phyloP scores from a whole-genome alignment of 2,329 filamentous ascomycete species.

The Elsinoe ampelina region DNA sequence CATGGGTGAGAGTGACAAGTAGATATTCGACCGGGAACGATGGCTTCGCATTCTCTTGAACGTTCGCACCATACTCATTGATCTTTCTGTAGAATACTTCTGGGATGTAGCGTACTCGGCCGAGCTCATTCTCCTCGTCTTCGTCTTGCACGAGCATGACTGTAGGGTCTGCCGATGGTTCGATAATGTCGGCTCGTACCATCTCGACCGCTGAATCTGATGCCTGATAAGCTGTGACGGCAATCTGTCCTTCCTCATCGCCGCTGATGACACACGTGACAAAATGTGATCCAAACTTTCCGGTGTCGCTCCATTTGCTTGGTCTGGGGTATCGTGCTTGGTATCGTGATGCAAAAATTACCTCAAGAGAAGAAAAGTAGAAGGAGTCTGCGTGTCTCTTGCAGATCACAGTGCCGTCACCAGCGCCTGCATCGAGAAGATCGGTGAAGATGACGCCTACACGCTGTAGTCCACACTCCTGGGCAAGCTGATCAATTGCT shows the following conservation, averaged over 20 bases:
- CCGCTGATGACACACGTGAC: conserved; percentile 95
- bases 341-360: conserved; percentile 76
- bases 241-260: conserved; percentile 78
- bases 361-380: conserved; percentile 84
- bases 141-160: conserved; percentile 93
- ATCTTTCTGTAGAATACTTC: conserved; percentile 94
- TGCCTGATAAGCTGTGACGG: conserved; percentile 85
- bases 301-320: conserved; percentile 95
- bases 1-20: conserved; percentile 89
- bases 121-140: conserved; percentile 66
- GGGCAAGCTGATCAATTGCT: conserved; percentile 70
- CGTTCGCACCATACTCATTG: conserved; percentile 93
- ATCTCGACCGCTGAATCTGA: conserved; percentile 95
- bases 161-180: conserved; percentile 84
- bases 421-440: conserved; percentile 60
- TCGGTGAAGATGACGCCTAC: conserved; percentile 95
- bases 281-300: conserved; percentile 89
- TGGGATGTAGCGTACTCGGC: conserved; percentile 77
- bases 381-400: conserved; percentile 94
- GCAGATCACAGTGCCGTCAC: conserved; percentile 81
- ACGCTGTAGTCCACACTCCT: conserved; percentile 73
- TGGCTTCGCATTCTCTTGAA: conserved; percentile 94
- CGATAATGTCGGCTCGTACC: conserved; percentile 88
- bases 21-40: conserved; percentile 95
- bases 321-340: conserved; percentile 83